Base-by-base conservation (phyloP, 306 rosid genomes). In the Prunus davidiana region DNA sequence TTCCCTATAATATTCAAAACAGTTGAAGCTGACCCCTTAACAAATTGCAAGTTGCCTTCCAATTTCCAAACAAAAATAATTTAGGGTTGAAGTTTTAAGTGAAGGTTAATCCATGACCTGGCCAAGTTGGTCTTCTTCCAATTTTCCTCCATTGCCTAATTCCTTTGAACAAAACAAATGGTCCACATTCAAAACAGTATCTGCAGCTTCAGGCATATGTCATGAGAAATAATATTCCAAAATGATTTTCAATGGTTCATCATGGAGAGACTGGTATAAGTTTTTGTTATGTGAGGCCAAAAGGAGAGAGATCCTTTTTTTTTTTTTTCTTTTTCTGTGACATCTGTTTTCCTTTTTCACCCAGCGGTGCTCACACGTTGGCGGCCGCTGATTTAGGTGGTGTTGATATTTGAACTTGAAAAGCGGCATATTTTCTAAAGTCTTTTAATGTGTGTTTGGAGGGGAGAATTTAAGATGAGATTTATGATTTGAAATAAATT, bases 21-120 rank as follows among this genome's bases (percentile, higher is more conserved):
- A 32, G 75, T 55, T 20, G 75, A 49, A 49, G 20, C 30, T n/a
- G 64, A 72, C 76, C 38, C 63, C 12, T 6, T 0, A 34, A 22
- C 38, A 22, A 20, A 15, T 25, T 38, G 68, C 45, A 60, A 60
- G 11, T 12, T 43, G 69, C 57, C 58, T 45, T 45, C 69, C 60
- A 73, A 27, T 73, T 60, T 60, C 47, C 46, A 60, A 43, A 28
- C 58, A 8, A 38, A 5, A 32, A 55, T 71, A 32, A 22, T 7
- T 72, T 22, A 38, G 3, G 69, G 47, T 27, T 41, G 1, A 34
- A 30, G 3, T 32, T 34, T 32, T 1, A n/a, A 72, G 66, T 13
- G 66, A 72, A 49, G 46, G 45, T 32, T 34, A 20, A n/a, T 41
- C 56, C 43, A 45, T 60, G 58, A 73, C 68, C 57, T 73, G 27